These are phyloP conservation scores for Phytophthora megakarya DNA, from an alignment of 352 stramenopile genomes.

Conservation along the genomic window DNA sequence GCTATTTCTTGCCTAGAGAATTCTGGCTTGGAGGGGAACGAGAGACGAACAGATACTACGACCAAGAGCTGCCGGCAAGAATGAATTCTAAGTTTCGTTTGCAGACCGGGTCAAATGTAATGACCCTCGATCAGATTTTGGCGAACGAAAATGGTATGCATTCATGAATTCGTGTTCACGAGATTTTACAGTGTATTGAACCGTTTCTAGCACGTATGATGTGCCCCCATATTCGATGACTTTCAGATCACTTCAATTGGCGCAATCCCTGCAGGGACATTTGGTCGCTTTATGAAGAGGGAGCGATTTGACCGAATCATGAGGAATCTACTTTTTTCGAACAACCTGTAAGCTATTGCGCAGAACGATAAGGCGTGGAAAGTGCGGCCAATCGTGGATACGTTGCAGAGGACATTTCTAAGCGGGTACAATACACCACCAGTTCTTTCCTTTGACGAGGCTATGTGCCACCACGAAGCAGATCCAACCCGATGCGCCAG, in stretches of 20 bases:
- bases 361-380: slow-evolving; percentile 7
- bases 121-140: neutral
- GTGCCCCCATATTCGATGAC: neutral
- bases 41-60: slow-evolving; percentile 5
- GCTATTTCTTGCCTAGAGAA: slow-evolving; percentile 13
- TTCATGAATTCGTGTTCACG: neutral
- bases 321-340: slow-evolving; percentile 9
- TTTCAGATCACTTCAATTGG: slow-evolving; percentile 6
- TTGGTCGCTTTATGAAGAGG: slow-evolving; percentile 10
- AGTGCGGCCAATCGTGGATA: slow-evolving; percentile 18
- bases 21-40: slow-evolving; percentile 14
- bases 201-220: neutral
- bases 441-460: slow-evolving; percentile 14
- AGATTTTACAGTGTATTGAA: neutral
- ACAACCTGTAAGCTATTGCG: neutral
- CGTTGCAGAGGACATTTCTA: slow-evolving; percentile 8
- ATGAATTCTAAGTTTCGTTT: neutral
- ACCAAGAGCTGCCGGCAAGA: neutral
- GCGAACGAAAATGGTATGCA: neutral
- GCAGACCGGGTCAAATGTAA: neutral
- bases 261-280: neutral
- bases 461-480: slow-evolving; percentile 5
- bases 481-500: slow-evolving; percentile 20
- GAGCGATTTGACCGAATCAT: slow-evolving; percentile 14
- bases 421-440: neutral